A percentile compares a stretch with the other conserved stretches of the same genome.
Conservation (phyloP, 2,329 filamentous ascomycete species). For the Phaeosphaeria sp. region DNA sequence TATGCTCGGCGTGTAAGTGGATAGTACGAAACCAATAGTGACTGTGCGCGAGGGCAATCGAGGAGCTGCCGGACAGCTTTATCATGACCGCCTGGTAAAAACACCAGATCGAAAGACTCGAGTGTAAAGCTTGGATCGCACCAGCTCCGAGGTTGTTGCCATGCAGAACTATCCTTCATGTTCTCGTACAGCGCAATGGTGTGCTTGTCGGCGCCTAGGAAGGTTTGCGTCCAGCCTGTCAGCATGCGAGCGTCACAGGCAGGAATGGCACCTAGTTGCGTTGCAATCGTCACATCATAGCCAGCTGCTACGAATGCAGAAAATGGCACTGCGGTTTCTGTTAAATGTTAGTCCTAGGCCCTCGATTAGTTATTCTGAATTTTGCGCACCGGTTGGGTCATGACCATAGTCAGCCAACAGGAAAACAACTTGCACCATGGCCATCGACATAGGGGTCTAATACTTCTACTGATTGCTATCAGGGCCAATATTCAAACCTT, state of each 20-base stretch:
- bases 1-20: not conserved
- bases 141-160: not conserved
- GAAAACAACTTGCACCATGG: not conserved
- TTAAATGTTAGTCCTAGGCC: not conserved
- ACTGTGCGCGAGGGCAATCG: not conserved
- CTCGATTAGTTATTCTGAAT: not conserved
- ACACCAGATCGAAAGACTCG: not conserved
- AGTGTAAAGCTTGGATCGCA: not conserved
- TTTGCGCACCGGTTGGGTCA: not conserved
- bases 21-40: not conserved
- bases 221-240: not conserved
- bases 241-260: not conserved
- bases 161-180: not conserved
- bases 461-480: not conserved
- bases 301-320: not conserved
- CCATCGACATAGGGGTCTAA: not conserved
- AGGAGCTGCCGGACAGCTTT: not conserved
- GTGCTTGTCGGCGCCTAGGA: not conserved
- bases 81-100: not conserved
- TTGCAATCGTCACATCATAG: not conserved
- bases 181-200: not conserved
- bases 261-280: not conserved
- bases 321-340: not conserved
- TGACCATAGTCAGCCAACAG: not conserved
- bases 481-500: not conserved